These are phyloP conservation scores for Aechmea fasciata DNA, from an alignment of 176 grass and related monocot species.

Conservation along the genomic window DNA sequence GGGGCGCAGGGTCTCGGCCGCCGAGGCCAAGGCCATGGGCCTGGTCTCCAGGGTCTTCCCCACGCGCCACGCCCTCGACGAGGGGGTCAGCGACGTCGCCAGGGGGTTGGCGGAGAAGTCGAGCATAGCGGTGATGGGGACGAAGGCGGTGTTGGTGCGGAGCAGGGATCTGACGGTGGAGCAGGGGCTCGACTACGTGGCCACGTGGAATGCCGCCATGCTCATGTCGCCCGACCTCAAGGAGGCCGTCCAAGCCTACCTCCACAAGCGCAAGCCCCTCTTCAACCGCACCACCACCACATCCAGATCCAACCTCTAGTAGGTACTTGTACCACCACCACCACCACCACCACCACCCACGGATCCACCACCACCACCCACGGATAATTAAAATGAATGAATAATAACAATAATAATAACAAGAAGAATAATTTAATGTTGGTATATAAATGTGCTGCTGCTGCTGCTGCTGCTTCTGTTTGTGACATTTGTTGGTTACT, in stretches of 20 bases:
- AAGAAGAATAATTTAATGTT: too few relatives aligned
- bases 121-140: constrained; percentile 64
- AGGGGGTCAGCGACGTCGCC: constrained; percentile 37
- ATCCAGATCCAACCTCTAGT: constrained; percentile 44
- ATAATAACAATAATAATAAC: too few relatives aligned
- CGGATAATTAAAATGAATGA: too few relatives aligned
- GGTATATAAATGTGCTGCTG: too few relatives aligned
- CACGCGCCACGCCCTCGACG: constrained; percentile 46
- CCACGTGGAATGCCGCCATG: constrained; percentile 78
- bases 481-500: too few relatives aligned
- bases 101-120: constrained; percentile 69
- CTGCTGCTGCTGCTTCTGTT: too few relatives aligned
- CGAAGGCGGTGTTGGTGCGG: constrained; percentile 65
- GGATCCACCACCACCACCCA: too few relatives aligned
- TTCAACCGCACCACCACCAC: constrained; percentile 9
- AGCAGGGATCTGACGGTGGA: constrained; percentile 79
- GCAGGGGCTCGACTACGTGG: constrained; percentile 76
- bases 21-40: constrained; percentile 75
- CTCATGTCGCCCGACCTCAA: constrained; percentile 65
- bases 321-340: too few relatives aligned
- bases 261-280: constrained; percentile 62
- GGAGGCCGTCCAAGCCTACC: constrained; percentile 55
- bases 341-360: too few relatives aligned
- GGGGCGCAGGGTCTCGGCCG: constrained; percentile 42
- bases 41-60: constrained; percentile 60